These are phyloP conservation scores for Thelephora ganbajun DNA, from an alignment of 768 basidiomycete genomes.

Conservation along the genomic window DNA sequence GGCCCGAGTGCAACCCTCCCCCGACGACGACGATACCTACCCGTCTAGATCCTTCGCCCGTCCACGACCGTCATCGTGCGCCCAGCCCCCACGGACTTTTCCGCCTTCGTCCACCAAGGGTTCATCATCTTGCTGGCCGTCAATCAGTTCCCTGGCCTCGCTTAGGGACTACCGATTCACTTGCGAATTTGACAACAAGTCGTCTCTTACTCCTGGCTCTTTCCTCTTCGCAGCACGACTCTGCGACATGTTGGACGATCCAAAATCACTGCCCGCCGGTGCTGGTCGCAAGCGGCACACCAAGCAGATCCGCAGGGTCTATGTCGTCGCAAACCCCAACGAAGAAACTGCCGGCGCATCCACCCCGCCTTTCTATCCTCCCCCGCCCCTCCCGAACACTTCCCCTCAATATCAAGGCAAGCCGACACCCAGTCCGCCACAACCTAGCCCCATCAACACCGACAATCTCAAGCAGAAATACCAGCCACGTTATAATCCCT, in stretches of 20 bases:
- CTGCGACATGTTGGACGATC: slow-evolving; percentile 46
- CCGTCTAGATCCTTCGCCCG: not conserved
- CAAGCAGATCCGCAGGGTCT: slow-evolving; percentile 22
- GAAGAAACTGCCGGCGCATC: slow-evolving; percentile 13
- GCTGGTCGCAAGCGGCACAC: slow-evolving; percentile 6
- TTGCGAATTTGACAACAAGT: not conserved
- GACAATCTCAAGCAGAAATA: slow-evolving; percentile 17
- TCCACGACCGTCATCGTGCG: not conserved
- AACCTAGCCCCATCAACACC: slow-evolving; percentile 24
- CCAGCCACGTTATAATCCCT: slow-evolving; percentile 31
- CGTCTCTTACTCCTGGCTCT: slow-evolving; percentile 1
- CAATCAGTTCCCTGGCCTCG: no score
- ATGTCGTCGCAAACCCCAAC: slow-evolving; percentile 50
- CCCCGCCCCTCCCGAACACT: slow-evolving; percentile 17
- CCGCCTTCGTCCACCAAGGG: not conserved
- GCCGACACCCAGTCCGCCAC: slow-evolving; percentile 12
- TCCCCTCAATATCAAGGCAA: slow-evolving; percentile 12
- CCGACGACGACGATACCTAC: not conserved
- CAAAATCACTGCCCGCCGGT: slow-evolving; percentile 21
- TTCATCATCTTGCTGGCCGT: not conserved
- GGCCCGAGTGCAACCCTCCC: not conserved
- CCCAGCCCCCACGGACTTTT: not conserved
- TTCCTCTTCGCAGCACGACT: not conserved
- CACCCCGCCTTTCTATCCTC: slow-evolving; percentile 13
- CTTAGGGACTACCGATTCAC: slow-evolving; percentile 1